Percentiles rank a stretch among this genome's conserved stretches.
Evolutionary conservation across 2,329 filamentous ascomycete species (phyloP).

Genomic region (Colletotrichum eleusines): DNA sequence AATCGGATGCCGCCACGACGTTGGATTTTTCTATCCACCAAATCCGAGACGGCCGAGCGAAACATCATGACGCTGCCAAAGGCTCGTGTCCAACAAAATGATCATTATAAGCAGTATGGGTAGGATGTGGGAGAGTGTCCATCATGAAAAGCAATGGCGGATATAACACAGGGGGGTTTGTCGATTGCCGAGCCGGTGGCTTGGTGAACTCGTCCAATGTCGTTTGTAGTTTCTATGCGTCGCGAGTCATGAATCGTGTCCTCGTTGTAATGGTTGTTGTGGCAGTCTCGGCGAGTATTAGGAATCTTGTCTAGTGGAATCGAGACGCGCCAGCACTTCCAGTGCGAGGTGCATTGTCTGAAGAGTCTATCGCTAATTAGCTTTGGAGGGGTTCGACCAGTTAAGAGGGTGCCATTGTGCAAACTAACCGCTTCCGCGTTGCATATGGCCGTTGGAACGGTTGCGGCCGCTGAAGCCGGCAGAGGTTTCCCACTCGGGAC

Average conservation of each 20-base stretch:
- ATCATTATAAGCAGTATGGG: conserved; percentile 55
- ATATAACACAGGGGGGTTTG: conserved; percentile 37
- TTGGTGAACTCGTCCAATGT: conserved; percentile 41
- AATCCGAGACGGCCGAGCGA: conserved; percentile 42
- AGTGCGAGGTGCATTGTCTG: conserved; percentile 57
- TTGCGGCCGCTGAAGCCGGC: conserved; percentile 65
- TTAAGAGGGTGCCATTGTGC: neutral
- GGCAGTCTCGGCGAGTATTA: conserved; percentile 36
- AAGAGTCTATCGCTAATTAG: conserved; percentile 53
- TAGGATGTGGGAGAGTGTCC: conserved; percentile 27
- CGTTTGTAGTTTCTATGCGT: conserved; percentile 54
- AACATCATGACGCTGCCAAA: conserved; percentile 42
- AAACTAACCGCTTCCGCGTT: conserved; percentile 70
- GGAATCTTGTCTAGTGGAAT: conserved; percentile 41
- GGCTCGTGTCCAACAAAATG: conserved; percentile 45
- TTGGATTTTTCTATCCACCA: conserved; percentile 53
- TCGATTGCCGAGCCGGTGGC: conserved; percentile 37
- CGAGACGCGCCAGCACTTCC: conserved; percentile 45
- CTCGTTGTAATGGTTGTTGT: conserved; percentile 37
- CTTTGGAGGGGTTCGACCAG: neutral
- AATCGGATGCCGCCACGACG: conserved; percentile 36
- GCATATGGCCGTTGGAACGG: conserved; percentile 71
- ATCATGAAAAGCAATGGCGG: conserved; percentile 41
- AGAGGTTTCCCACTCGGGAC: conserved; percentile 70
- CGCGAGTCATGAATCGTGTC: conserved; percentile 43